Percentiles rank a stretch among this genome's conserved stretches.
These are phyloP conservation scores for Lactifluus hygrophoroides DNA, from an alignment of 768 basidiomycete genomes.

Conservation along the genomic window DNA sequence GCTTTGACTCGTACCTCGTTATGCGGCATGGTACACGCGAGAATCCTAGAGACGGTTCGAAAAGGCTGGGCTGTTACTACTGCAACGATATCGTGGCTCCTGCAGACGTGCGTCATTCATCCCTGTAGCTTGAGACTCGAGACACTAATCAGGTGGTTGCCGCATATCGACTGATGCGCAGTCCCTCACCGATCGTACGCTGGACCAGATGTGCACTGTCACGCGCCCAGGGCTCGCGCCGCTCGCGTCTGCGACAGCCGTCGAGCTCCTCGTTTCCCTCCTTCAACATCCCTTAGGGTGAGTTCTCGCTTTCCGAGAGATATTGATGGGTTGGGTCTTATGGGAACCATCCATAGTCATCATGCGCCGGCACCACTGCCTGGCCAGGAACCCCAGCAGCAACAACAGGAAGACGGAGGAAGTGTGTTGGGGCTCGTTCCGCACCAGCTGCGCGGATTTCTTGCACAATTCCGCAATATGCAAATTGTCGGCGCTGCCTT, in stretches of 20 bases:
- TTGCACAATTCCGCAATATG: constrained; percentile 79
- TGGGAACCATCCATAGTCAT: constrained; percentile 28
- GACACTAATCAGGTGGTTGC: background rate
- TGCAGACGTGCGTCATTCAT: constrained; percentile 56
- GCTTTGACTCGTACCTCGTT: constrained; percentile 94
- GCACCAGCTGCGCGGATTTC: constrained; percentile 87
- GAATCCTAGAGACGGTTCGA: constrained; percentile 25
- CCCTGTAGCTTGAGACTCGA: background rate
- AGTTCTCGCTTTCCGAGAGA: background rate
- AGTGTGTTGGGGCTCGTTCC: constrained; percentile 82
- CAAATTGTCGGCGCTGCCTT: constrained; percentile 83
- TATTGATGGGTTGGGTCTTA: constrained; percentile 1
- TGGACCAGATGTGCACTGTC: constrained; percentile 99
- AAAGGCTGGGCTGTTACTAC: constrained; percentile 84
- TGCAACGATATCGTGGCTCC: constrained; percentile 98
- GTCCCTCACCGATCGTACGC: constrained; percentile 79
- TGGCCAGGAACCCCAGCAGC: constrained; percentile 24
- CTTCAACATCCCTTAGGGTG: constrained; percentile 88
- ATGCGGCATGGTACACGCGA: constrained; percentile 85
- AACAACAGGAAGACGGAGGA: constrained; percentile 20
- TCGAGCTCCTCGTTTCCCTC: constrained; percentile 83
- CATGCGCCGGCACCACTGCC: constrained; percentile 67
- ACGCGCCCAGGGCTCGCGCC: constrained; percentile 91
- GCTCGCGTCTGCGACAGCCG: constrained; percentile 85
- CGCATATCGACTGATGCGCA: no score